Evolutionary conservation across 1,284 basidiomycete genomes (phyloP).

Genomic region (Vanrija pseudolonga): DNA sequence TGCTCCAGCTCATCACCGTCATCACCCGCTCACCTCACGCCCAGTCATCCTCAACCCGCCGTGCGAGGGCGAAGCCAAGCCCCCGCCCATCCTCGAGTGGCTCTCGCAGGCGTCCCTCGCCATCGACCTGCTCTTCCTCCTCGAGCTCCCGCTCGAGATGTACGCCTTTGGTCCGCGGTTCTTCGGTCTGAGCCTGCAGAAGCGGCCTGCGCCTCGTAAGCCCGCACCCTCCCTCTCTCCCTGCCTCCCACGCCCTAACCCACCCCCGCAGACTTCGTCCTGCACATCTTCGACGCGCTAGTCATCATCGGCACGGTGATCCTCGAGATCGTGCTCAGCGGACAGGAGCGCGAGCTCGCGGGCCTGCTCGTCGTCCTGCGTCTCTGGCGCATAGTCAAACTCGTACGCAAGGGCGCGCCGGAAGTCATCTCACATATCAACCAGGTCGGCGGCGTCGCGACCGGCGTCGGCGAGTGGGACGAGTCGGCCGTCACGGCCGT

Average conservation of each 20-base stretch:
- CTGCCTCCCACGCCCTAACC: background rate
- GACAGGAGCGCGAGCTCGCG: conserved; percentile 61
- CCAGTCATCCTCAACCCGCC: conserved; percentile 1
- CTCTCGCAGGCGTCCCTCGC: conserved; percentile 61
- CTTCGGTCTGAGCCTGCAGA: conserved; percentile 8
- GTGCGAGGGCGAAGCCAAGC: conserved; percentile 32
- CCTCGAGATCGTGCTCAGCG: conserved; percentile 63
- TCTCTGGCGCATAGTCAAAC: conserved; percentile 70
- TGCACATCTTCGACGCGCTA: conserved; percentile 68
- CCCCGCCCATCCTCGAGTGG: conserved; percentile 61
- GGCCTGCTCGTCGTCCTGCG: conserved; percentile 66
- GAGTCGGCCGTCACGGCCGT: conserved; percentile 4
- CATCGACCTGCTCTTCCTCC: conserved; percentile 57
- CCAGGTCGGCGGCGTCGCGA: background rate
- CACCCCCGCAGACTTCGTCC: conserved; percentile 7
- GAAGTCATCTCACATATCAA: background rate
- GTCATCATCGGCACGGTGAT: conserved; percentile 68
- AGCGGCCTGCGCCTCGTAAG: conserved; percentile 7
- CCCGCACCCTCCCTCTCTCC: background rate
- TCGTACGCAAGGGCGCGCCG: conserved; percentile 49
- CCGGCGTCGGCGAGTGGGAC: conserved; percentile 7
- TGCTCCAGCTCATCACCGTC: too few relatives aligned
- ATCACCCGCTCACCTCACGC: too few relatives aligned
- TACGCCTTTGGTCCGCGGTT: conserved; percentile 58
- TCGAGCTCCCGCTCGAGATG: conserved; percentile 66